A percentile compares a stretch with the other conserved stretches of the same genome.
These are phyloP conservation scores for Fusarium tricinctum DNA, from an alignment of 2,329 filamentous ascomycete species.

Conservation along the genomic window DNA sequence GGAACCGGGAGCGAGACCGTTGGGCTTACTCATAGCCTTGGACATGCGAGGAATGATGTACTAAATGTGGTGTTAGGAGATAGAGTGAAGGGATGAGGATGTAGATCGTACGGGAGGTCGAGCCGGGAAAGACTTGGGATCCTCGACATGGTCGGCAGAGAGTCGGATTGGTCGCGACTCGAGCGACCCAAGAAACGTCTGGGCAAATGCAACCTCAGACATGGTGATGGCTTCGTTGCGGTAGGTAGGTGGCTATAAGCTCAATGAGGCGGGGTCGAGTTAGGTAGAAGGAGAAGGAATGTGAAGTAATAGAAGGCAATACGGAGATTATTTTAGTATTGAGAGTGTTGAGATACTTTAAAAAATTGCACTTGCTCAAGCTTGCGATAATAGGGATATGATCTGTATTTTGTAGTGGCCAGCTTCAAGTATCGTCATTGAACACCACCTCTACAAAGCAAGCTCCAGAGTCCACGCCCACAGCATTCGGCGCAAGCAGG, in stretches of 20 bases:
- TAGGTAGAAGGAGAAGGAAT: neutral
- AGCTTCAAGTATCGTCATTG: slow-evolving; percentile 37
- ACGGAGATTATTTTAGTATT: too few relatives aligned
- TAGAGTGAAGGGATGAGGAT: neutral
- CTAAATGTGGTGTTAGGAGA: slow-evolving; percentile 57
- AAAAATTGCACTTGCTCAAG: neutral
- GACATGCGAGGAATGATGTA: slow-evolving; percentile 80
- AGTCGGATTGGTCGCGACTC: slow-evolving; percentile 85
- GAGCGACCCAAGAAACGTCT: slow-evolving; percentile 83
- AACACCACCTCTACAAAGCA: slow-evolving; percentile 28
- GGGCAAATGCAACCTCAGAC: slow-evolving; percentile 89
- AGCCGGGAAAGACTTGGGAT: slow-evolving; percentile 82
- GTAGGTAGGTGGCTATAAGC: slow-evolving; percentile 10
- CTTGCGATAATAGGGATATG: neutral
- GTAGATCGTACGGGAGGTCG: slow-evolving; percentile 75
- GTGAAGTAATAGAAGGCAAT: neutral
- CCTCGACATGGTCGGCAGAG: slow-evolving; percentile 90
- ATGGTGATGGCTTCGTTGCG: slow-evolving; percentile 60
- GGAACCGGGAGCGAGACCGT: slow-evolving; percentile 64
- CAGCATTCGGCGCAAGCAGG: neutral
- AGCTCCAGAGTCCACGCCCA: slow-evolving; percentile 24
- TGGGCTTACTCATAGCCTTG: slow-evolving; percentile 66
- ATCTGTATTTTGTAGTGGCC: slow-evolving; percentile 5
- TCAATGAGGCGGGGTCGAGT: slow-evolving; percentile 45
- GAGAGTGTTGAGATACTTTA: neutral